Base-by-base conservation (phyloP, 2,329 filamentous ascomycete genomes). In the Fusarium chuoi region DNA sequence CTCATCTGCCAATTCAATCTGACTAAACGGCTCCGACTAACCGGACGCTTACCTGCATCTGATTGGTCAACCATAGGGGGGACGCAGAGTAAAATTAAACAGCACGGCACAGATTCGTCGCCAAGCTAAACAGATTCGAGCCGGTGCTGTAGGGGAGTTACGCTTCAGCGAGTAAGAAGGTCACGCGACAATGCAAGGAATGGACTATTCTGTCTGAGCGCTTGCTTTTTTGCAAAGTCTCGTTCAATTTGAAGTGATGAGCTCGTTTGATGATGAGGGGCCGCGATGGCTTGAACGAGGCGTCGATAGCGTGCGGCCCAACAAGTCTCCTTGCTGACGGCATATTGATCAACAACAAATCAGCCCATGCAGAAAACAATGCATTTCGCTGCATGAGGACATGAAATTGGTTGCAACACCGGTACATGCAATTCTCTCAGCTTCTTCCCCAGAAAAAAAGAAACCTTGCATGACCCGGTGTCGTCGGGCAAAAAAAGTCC, bases 371-470 rank as follows among this genome's bases (percentile, higher is more conserved):
- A 36, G 35, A 18, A 46, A 57, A 58, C 20, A 24, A 44, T 45
- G 17, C 30, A 57, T 22, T 24, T 45, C 39, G 24, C 30, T 52
- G 48, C 30, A 52, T 36, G 48, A 52, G 48, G 30, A 7, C 48
- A 20, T 36, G 30, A 52, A 52, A 52, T 52, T 52, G 49, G 49
- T 36, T 52, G 9, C n/a, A 20, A 52, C 30, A 22, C n/a, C 20
- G n/a, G 30, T 15, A 48, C 28, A 33, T 33, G 33, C 33, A 3
- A n/a, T 42, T 30, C 41, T 36, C 20, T 49, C 55, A 49, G 38
- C 52, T 56, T 33, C 22, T 68, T 68, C 65, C 51, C 65, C 65
- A 70, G 65, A 58, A 56, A 56, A 69, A 62, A 56, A 51, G 17
- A 36, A 49, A 24, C 38, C 44, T 35, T 54, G 49, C 42, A 36